Percentiles rank a stretch among this genome's conserved stretches.
Conservation (phyloP, 2,329 filamentous ascomycete genomes). For the Hypoxylon sp. region DNA sequence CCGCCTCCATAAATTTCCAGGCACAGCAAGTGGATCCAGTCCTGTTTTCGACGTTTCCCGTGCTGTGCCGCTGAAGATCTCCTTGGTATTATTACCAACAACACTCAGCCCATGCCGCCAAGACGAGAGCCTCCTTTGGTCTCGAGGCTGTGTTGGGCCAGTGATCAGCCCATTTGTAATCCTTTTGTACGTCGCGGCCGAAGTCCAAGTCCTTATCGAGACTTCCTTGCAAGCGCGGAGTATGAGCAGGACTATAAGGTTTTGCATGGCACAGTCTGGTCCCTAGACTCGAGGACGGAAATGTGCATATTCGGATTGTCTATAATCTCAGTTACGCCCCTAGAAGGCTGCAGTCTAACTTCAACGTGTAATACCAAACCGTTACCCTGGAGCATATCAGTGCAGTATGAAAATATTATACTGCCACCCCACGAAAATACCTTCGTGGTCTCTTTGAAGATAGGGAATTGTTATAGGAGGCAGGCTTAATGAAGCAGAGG, state of each 20-base stretch:
- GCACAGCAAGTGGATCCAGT: slow-evolving; percentile 6
- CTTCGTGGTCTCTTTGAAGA: not conserved
- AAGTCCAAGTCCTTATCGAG: not conserved
- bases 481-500: too few species aligned
- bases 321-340: not conserved
- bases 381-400: not conserved
- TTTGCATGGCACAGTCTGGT: not conserved
- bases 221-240: too few species aligned
- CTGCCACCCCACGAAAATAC: too few species aligned
- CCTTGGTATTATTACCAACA: slow-evolving; percentile 17
- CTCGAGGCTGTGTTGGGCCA: not conserved
- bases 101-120: not conserved
- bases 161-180: not conserved
- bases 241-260: not conserved
- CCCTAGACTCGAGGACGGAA: not conserved
- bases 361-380: not conserved
- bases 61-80: slow-evolving; percentile 9
- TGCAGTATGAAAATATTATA: too few species aligned
- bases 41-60: not conserved
- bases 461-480: too few species aligned
- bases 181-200: not conserved
- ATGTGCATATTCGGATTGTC: not conserved
- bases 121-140: not conserved
- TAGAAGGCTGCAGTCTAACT: not conserved
- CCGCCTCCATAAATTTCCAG: not conserved